phyloP scores from a whole-genome alignment of 2,329 filamentous ascomycete genomes.

The Aspergillus eucalypticola region DNA sequence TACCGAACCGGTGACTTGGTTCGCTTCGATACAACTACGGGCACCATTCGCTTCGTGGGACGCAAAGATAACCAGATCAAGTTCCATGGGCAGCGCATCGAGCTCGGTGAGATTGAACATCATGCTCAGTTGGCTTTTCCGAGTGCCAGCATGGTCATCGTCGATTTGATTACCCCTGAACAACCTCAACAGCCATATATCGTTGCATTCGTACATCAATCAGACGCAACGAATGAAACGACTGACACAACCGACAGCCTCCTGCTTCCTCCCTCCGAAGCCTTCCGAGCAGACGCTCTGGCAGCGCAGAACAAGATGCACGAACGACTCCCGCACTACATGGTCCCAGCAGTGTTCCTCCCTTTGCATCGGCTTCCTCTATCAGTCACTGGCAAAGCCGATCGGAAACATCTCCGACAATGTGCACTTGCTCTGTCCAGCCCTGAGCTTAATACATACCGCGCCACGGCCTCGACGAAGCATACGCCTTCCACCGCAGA shows the following conservation, averaged over 20 bases:
- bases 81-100: slow-evolving; percentile 55
- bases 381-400: slow-evolving; percentile 39
- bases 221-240: not conserved
- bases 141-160: not conserved
- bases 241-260: not conserved
- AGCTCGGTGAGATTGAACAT: not conserved
- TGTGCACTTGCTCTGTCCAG: slow-evolving; percentile 12
- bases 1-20: not conserved
- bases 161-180: not conserved
- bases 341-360: slow-evolving; percentile 14
- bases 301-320: not conserved
- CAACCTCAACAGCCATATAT: not conserved
- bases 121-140: not conserved
- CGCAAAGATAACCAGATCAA: slow-evolving; percentile 54
- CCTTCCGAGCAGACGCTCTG: not conserved
- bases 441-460: not conserved
- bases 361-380: slow-evolving; percentile 26
- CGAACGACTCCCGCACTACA: not conserved
- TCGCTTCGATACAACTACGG: not conserved
- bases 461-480: not conserved
- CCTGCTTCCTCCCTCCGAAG: not conserved
- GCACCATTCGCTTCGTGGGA: not conserved
- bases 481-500: not conserved
- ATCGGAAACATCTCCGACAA: slow-evolving; percentile 29
- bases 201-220: not conserved